Base-by-base conservation (phyloP, 768 basidiomycete species). In the Rhodotorula sphaerocarpa region DNA sequence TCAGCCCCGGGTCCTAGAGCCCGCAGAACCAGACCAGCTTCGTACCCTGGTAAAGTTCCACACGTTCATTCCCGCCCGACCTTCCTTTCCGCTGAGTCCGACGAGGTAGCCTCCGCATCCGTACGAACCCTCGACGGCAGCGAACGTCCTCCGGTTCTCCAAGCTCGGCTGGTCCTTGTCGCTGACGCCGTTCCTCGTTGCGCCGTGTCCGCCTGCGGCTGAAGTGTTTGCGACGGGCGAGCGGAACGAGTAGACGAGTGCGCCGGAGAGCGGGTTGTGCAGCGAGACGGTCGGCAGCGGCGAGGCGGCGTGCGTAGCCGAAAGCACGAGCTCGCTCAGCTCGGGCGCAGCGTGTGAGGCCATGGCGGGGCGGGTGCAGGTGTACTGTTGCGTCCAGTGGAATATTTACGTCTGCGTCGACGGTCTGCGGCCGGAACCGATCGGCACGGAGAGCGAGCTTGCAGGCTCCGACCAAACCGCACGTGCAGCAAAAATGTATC, bases 21-120 rank as follows among this genome's bases (percentile, higher is more conserved):
- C n/a, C n/a, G n/a, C n/a, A n/a, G n/a, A n/a, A n/a, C n/a, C n/a
- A n/a, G n/a, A n/a, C n/a, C n/a, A n/a, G n/a, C n/a, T n/a, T n/a
- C n/a, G 59, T 65, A 87, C 93, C 50, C 79, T 90, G 92, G 80
- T 96, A 90, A 75, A 90, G 96, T 67, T 83, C 76, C 93, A 97
- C 23, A 91, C 85, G 72, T 93, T 86, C 67, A 95, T 72, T 46
- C 93, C 80, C 0, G 88, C 83, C 75, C 95, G 95, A 61, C 91
- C 89, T 50, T 84, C 82, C 73, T 95, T 91, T 3, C 85, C 84
- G 33, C 88, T 84, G 27, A 95, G 79, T 5, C 59, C 66, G 7
- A 65, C 41, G 56, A 95, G 80, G 61, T 90, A 79, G 1, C 92
- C 91, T 28, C 93, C 95, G 66, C 83, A 81, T 0, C 84, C 84